Evolutionary conservation across 1,139 yeast species (phyloP).

Genomic region (Yamadazyma pseudoaaseri): DNA sequence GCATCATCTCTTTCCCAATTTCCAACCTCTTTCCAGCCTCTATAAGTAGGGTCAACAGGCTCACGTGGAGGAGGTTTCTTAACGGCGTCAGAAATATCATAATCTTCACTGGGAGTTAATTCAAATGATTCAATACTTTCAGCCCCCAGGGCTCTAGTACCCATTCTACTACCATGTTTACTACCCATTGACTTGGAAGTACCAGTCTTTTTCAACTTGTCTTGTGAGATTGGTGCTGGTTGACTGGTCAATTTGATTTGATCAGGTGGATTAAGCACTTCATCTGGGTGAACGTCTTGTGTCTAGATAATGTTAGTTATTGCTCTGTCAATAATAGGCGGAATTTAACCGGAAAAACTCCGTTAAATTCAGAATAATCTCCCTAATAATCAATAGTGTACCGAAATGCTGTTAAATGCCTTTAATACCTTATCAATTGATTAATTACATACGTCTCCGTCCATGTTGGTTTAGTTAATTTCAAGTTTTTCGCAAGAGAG

Average conservation of each 20-base stretch:
- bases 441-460: neutral
- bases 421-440: too few species aligned
- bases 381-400: too few species aligned
- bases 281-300: slow-evolving; percentile 20
- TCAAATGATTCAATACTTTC: slow-evolving; percentile 12
- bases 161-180: slow-evolving; percentile 5
- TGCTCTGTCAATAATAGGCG: too few species aligned
- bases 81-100: slow-evolving; percentile 32
- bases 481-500: too few species aligned
- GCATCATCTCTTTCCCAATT: slow-evolving; percentile 74
- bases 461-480: slow-evolving; percentile 1
- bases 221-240: slow-evolving; percentile 13
- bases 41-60: slow-evolving; percentile 61
- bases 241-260: slow-evolving; percentile 19
- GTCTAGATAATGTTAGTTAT: slow-evolving; percentile 3
- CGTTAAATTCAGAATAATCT: too few species aligned
- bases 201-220: slow-evolving; percentile 9
- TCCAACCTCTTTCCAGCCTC: slow-evolving; percentile 95
- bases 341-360: too few species aligned
- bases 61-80: slow-evolving; percentile 52
- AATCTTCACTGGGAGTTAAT: slow-evolving; percentile 31
- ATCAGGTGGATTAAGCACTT: slow-evolving; percentile 24
- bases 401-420: too few species aligned
- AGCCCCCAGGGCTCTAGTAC: slow-evolving; percentile 8
- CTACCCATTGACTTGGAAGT: slow-evolving; percentile 5